Base-by-base conservation (phyloP, 495 filamentous ascomycete genomes). In the Podospora pseudopauciseta region DNA sequence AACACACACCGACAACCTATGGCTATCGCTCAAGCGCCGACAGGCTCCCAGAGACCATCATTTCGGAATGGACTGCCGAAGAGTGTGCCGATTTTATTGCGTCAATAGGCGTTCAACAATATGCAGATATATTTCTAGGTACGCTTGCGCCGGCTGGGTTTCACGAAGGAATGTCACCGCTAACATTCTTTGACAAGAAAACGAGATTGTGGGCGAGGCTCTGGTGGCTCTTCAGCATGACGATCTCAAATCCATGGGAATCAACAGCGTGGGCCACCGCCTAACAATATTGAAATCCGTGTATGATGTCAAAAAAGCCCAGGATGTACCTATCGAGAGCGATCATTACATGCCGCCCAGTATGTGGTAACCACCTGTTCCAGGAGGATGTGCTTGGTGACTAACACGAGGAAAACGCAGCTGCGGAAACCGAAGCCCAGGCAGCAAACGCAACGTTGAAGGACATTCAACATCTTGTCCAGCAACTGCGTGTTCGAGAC, bases 271-370 rank as follows among this genome's bases (percentile, higher is more conserved):
- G 53, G 95, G 95, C 4, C 95, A 99, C 79, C 89, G 95, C 30
- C 84, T 99, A 68, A 97, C 94, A 2, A 95, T 99, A 56, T 84
- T 99, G 61, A 97, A 97, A 80, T 91, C 86, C 69, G 92, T 98
- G 49, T 99, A 97, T 78, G 93, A 97, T 74, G 87, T 93, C 70
- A 99, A 99, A 81, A 87, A 94, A 72, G 91, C 91, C 68, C 92
- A 97, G 75, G 91, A 93, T 72, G 87, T 99, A 67, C 90, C 92
- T 3, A 89, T 97, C 68, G 95, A 98, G 70, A 86, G 89, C 27
- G 95, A 96, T 71, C 91, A 98, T 74, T 99, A 97, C 78, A 89
- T 97, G 62, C 96, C 95, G 53, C 85, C 94, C 32, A 94, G 94
- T 97, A 89, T 70, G 92, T 84, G 57, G 54, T 65, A 44, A 16